Evolutionary conservation across 768 basidiomycete genomes (phyloP).

Genomic region (Galerina sulciceps): DNA sequence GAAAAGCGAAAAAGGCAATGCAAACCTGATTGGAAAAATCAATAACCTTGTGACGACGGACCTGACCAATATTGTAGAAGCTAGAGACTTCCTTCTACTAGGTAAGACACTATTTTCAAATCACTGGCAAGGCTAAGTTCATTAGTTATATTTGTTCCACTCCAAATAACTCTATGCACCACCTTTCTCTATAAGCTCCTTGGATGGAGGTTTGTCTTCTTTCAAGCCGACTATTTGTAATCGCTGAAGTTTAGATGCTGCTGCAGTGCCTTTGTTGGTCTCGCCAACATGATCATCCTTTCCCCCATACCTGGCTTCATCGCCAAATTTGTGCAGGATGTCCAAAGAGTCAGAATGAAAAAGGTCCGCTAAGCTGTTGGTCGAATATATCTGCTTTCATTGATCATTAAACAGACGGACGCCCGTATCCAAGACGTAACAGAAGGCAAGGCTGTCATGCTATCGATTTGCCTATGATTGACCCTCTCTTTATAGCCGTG

Average conservation of each 20-base stretch:
- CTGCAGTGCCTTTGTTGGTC: constrained; percentile 55
- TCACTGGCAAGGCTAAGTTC: neutral
- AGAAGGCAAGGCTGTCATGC: constrained; percentile 44
- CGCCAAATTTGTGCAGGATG: constrained; percentile 47
- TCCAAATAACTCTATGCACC: constrained; percentile 43
- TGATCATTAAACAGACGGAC: constrained; percentile 38
- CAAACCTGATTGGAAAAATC: constrained; percentile 71
- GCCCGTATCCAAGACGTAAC: constrained; percentile 63
- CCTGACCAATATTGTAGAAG: constrained; percentile 37
- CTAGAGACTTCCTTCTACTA: constrained; percentile 22
- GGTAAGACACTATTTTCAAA: neutral
- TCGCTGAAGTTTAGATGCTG: neutral
- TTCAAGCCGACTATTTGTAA: neutral
- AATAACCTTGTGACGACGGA: constrained; percentile 51
- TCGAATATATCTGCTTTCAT: neutral
- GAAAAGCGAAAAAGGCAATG: neutral
- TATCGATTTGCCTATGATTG: neutral
- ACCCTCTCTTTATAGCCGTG: constrained; percentile 37
- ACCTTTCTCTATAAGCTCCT: constrained; percentile 50
- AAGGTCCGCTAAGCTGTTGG: constrained; percentile 17
- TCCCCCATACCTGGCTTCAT: constrained; percentile 63
- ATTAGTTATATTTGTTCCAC: constrained; percentile 43
- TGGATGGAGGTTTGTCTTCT: constrained; percentile 44
- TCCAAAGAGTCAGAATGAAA: constrained; percentile 53
- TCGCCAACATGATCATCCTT: constrained; percentile 52